Conservation (phyloP, 2,329 filamentous ascomycete species). For the Pleoardoris graminearum region DNA sequence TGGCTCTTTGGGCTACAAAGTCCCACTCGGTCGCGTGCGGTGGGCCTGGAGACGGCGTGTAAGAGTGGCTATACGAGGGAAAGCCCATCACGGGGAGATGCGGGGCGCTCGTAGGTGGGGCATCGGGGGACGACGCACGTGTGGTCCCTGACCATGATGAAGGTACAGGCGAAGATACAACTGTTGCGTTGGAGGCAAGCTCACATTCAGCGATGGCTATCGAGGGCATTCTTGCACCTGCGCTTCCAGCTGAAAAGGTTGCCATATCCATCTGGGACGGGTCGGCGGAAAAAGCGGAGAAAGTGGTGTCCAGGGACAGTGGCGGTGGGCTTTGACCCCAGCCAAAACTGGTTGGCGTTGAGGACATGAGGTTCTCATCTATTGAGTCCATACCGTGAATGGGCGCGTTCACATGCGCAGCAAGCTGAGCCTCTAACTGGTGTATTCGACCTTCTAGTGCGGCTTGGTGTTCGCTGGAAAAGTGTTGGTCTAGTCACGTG, state of each 20-base stretch:
- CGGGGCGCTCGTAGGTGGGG: conserved; percentile 34
- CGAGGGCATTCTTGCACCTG: conserved; percentile 32
- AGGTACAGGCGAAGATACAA: conserved; percentile 42
- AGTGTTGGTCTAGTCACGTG: conserved; percentile 29
- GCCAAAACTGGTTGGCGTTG: conserved; percentile 32
- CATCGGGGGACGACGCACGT: conserved; percentile 41
- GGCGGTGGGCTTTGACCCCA: conserved; percentile 34
- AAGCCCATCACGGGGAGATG: conserved; percentile 26
- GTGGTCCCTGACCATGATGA: conserved; percentile 45
- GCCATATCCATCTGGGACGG: conserved; percentile 25
- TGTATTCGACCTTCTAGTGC: conserved; percentile 44
- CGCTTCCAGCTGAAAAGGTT: conserved; percentile 26
- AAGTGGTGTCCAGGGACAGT: conserved; percentile 33
- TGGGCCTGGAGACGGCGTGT: conserved; percentile 28
- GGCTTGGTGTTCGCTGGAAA: conserved; percentile 39
- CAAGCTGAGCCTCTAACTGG: conserved; percentile 42
- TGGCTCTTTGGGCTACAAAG: conserved; percentile 34
- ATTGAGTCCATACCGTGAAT: conserved; percentile 44
- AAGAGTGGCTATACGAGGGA: conserved; percentile 21
- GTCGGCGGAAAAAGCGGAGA: conserved; percentile 28
- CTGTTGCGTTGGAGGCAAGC: conserved; percentile 33
- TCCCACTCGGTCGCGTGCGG: conserved; percentile 43
- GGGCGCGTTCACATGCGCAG: conserved; percentile 39
- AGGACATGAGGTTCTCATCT: conserved; percentile 31
- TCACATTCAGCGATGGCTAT: conserved; percentile 45